Base-by-base conservation (phyloP, 257 asterid genomes). In the Coffea eugenioides region DNA sequence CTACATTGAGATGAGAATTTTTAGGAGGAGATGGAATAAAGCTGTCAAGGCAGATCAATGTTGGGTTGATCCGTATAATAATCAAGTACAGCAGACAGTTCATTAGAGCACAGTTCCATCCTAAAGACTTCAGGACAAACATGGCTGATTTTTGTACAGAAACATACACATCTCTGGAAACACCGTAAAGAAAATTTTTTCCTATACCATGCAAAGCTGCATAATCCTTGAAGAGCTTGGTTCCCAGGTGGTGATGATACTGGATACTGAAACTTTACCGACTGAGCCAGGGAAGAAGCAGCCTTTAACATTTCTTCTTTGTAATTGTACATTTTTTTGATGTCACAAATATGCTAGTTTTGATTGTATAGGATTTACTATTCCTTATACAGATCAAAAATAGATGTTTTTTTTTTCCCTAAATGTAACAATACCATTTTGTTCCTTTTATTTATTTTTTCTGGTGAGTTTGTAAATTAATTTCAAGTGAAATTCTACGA, bases 1-100 rank as follows among this genome's bases (percentile, higher is more conserved):
- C 0, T 86, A 83, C 73, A 70, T 52, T 5, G 98, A 94, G 82
- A 93, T 93, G 98, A 77, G 5, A 86, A 79, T 48, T 0, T 93
- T 94, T 77, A 83, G 65, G 85, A 80, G 74, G 3, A 87, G 98
- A 66, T 94, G 98, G 98, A 75, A 74, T 23, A 76, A 80, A 20
- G 96, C 97, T 2, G 91, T 83, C 27, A 66, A 83, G 81, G 82
- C 87, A 52, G 98, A 94, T 54, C 56, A 81, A 59, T 94, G 97
- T 72, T 94, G 97, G 97, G 80, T 85, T 41, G 91, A 94, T 86
- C 97, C 97, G 8, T 93, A 82, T 72, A 54, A 64, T 59, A 78
- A 78, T 76, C 78, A 80, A 1, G 2, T 46, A 6, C 52, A 23
- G 41, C 81, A 41, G 80, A 61, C 25, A 43, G 77, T 5, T 41